Conservation (phyloP, 2,329 filamentous ascomycete genomes). For the Fusarium caatingaense region DNA sequence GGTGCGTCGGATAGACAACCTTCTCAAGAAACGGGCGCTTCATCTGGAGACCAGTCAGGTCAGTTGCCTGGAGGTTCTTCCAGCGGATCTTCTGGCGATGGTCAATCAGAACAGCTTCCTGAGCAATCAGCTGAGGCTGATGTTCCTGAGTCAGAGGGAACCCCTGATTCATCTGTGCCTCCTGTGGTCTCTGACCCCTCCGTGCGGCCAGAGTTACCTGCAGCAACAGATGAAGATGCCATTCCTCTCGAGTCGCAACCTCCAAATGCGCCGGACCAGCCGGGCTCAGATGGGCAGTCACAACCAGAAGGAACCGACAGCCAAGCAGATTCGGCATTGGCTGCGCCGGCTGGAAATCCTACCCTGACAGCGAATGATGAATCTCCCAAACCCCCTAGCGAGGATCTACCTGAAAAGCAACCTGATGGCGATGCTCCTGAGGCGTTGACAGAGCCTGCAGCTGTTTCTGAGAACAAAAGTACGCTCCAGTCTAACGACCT, state of each 20-base stretch:
- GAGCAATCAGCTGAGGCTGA: conserved; percentile 1
- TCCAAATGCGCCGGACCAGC: neutral
- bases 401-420: neutral
- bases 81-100: conserved; percentile 2
- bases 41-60: conserved; percentile 26
- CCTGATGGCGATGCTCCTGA: neutral
- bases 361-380: neutral
- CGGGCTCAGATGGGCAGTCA: neutral
- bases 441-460: neutral
- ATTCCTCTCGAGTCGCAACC: neutral
- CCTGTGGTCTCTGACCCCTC: conserved; percentile 3
- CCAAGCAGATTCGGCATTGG: conserved; percentile 2
- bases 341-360: neutral
- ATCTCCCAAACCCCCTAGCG: neutral
- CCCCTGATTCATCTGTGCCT: neutral
- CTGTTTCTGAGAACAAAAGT: neutral
- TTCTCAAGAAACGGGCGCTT: conserved; percentile 5
- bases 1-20: conserved; percentile 15
- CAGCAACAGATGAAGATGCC: neutral
- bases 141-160: neutral
- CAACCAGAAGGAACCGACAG: neutral
- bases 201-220: neutral
- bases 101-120: conserved; percentile 9
- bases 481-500: neutral
- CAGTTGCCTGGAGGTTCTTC: conserved; percentile 17